Evolutionary conservation across 129 eudicot genomes (phyloP).

Genomic region (Lonicera japonica): DNA sequence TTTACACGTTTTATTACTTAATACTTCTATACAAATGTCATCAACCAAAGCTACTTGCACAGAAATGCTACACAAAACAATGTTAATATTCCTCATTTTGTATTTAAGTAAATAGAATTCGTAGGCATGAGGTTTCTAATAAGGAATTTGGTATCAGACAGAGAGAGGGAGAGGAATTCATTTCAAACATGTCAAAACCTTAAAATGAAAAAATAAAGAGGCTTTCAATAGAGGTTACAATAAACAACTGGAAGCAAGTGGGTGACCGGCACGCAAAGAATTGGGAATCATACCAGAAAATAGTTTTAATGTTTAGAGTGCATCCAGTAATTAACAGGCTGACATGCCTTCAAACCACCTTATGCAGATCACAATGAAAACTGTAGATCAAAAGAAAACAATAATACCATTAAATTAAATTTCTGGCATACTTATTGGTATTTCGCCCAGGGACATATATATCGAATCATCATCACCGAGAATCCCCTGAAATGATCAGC

Average conservation of each 20-base stretch:
- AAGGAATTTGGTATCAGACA: neutral
- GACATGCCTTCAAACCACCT: slow-evolving; percentile 4
- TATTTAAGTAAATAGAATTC: neutral
- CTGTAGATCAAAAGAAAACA: slow-evolving; percentile 13
- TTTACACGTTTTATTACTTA: no score
- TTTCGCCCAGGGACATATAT: slow-evolving; percentile 93
- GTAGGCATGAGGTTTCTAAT: neutral
- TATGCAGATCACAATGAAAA: slow-evolving; percentile 8
- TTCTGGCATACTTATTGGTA: slow-evolving; percentile 91
- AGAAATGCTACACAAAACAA: neutral
- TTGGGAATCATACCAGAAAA: neutral
- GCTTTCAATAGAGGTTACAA: neutral
- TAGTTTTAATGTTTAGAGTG: neutral
- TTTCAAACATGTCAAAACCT: neutral
- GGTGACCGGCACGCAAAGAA: neutral
- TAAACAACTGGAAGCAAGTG: neutral
- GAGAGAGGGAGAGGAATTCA: neutral
- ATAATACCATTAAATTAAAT: slow-evolving; percentile 31
- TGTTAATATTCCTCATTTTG: neutral
- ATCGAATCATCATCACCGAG: slow-evolving; percentile 91
- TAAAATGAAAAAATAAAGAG: neutral
- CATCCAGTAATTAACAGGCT: neutral
- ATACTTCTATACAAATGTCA: no score
- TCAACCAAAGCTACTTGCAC: no score
- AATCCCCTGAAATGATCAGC: slow-evolving; percentile 59